Conservation (phyloP, 1,284 basidiomycete species). For the Kalmanozyma brasiliensis region DNA sequence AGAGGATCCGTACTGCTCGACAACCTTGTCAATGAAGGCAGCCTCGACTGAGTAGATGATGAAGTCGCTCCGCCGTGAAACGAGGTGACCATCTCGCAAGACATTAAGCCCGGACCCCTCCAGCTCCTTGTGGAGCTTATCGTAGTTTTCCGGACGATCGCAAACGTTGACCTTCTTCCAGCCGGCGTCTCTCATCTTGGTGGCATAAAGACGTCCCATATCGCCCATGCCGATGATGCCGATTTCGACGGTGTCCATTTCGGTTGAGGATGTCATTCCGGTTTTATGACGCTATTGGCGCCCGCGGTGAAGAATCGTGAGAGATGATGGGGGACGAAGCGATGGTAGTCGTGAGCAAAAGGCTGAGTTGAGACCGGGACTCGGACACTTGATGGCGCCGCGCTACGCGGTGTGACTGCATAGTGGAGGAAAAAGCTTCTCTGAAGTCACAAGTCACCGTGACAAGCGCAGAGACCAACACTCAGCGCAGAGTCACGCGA, state of each 20-base stretch:
- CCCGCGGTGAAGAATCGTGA: neutral
- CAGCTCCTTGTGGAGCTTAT: constrained; percentile 75
- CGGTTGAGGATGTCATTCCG: constrained; percentile 26
- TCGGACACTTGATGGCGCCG: too few species aligned
- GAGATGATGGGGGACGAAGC: neutral
- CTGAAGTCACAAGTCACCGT: neutral
- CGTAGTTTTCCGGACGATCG: constrained; percentile 83
- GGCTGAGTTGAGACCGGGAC: neutral
- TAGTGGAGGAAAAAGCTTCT: constrained; percentile 4
- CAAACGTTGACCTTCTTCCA: constrained; percentile 90
- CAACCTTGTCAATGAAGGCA: constrained; percentile 84
- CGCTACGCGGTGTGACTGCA: too few species aligned
- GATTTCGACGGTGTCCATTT: constrained; percentile 57
- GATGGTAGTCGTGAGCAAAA: too few species aligned
- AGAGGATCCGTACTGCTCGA: constrained; percentile 88
- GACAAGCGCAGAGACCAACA: constrained; percentile 15
- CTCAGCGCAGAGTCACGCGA: constrained; percentile 5
- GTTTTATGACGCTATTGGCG: neutral
- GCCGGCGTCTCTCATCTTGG: constrained; percentile 78
- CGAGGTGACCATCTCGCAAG: constrained; percentile 81
- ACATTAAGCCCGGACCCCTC: constrained; percentile 76
- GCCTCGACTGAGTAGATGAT: constrained; percentile 95
- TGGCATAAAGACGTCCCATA: constrained; percentile 95
- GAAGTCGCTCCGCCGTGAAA: constrained; percentile 85
- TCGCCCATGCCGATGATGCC: constrained; percentile 72